Conservation (phyloP, 768 basidiomycete species). For the Paxillus ammoniavirescens region DNA sequence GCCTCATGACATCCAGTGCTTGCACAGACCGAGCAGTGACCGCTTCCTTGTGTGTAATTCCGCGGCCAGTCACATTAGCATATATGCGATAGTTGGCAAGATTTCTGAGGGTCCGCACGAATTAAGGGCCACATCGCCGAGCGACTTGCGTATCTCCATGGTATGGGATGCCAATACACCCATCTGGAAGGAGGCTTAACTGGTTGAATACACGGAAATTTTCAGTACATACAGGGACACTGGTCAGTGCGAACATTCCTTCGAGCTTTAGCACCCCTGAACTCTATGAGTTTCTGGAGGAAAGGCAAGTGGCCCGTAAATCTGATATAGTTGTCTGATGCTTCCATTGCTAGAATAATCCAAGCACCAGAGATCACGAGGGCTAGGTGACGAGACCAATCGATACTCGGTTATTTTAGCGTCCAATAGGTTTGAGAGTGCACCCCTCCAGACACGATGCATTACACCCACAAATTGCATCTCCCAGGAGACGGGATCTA, state of each 20-base stretch:
- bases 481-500: conserved; percentile 4
- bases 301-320: neutral
- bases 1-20: conserved; percentile 8
- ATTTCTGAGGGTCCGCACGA: neutral
- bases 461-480: neutral
- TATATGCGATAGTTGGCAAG: conserved; percentile 4
- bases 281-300: neutral
- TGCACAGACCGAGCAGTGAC: neutral
- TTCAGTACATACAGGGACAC: conserved; percentile 5
- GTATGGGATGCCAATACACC: conserved; percentile 2
- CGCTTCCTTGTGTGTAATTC: conserved; percentile 19
- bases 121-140: conserved; percentile 3
- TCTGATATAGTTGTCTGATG: too few relatives aligned
- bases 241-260: conserved; percentile 1
- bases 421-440: too few relatives aligned
- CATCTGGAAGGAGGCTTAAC: neutral
- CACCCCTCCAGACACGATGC: too few relatives aligned
- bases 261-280: neutral
- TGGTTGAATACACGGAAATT: neutral
- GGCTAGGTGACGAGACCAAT: too few relatives aligned
- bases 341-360: too few relatives aligned
- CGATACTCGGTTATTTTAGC: too few relatives aligned
- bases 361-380: conserved; percentile 2
- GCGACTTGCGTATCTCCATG: conserved; percentile 8
- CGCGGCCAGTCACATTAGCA: conserved; percentile 19